Evolutionary conservation across 2,329 filamentous ascomycete species (phyloP), one percentile per base, ranked within the genome.

Genomic region (Colletotrichum sp.): DNA sequence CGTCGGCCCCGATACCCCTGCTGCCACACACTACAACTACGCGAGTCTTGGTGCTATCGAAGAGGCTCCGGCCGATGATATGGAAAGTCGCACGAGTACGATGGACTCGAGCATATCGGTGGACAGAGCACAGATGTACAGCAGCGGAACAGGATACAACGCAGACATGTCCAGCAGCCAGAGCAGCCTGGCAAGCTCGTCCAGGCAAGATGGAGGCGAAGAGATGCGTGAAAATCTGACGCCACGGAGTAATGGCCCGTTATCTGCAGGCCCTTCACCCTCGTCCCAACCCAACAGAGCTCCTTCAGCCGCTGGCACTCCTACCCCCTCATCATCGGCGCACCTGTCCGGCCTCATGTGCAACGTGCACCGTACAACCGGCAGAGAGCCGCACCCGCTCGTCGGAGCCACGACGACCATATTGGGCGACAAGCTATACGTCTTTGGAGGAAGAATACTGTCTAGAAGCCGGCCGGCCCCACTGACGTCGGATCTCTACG

Each of bases 321-420:
- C 89, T 12, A 84, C 86, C 62, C 85, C 87, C 3, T 87, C 87
- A 1, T 87, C 89, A 1, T 91, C 90, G 1, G 86, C 91, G 8
- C 92, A 94, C 81, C 85, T 93, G 13, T 94, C 92, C 0, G 92
- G 92, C 1, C 83, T 94, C 70, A 93, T 94, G 91, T 94, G 92
- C 81, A 94, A 94, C 82, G 92, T 94, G n/a, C 92, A 93, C 80
- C 88, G 96, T 78, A 99, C 97, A 2, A 99, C 96, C 0, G 97
- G 97, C 44, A 93, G 93, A 77, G 96, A 99, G 82, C 97, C 97
- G 4, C 95, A 95, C 81, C 95, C 97, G 4, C 88, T 99, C 4
- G 97, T 99, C 1, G 97, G 97, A 36, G 96, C 97, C 7, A 98
- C 97, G 0, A 99, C 97, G 0, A 99, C 97, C 0, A 95, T 99